Conservation (phyloP, 2,329 filamentous ascomycete genomes). For the Laburnicola sp. region DNA sequence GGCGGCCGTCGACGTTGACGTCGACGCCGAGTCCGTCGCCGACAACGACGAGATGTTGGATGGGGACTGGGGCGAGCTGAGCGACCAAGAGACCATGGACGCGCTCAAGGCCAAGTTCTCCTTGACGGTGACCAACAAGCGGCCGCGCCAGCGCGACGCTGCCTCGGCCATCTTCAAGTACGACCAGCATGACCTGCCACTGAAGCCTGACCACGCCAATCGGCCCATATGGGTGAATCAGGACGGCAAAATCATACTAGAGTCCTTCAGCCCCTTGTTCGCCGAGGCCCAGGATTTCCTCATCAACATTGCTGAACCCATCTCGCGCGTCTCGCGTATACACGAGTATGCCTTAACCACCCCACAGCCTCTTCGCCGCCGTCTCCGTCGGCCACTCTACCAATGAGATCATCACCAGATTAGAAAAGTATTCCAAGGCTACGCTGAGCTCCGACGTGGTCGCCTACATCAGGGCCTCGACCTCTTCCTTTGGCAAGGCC, state of each 20-base stretch:
- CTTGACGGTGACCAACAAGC: conserved; percentile 24
- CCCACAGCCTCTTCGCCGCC: conserved; percentile 91
- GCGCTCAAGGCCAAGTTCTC: conserved; percentile 48
- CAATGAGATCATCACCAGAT: conserved; percentile 83
- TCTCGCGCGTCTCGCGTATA: conserved; percentile 84
- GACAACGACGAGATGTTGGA: conserved; percentile 48
- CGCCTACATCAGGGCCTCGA: conserved; percentile 78
- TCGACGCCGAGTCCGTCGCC: conserved; percentile 64
- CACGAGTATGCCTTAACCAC: conserved; percentile 93
- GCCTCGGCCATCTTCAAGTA: conserved; percentile 62
- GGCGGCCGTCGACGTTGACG: conserved; percentile 52
- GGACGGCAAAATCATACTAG: conserved; percentile 81
- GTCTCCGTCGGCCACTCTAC: conserved; percentile 92
- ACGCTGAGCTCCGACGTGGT: conserved; percentile 79
- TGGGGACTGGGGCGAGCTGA: conserved; percentile 41
- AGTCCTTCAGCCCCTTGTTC: conserved; percentile 89
- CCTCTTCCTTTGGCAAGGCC: conserved; percentile 90
- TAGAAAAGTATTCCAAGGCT: conserved; percentile 88
- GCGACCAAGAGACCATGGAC: conserved; percentile 54
- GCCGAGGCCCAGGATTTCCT: conserved; percentile 90
- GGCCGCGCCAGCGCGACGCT: conserved; percentile 47
- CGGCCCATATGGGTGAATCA: conserved; percentile 95
- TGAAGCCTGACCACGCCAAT: conserved; percentile 88
- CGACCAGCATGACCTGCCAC: conserved; percentile 78
- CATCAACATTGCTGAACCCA: conserved; percentile 91